phyloP scores from a whole-genome alignment of 2,329 filamentous ascomycete genomes.

The Leptographium galeiforme region DNA sequence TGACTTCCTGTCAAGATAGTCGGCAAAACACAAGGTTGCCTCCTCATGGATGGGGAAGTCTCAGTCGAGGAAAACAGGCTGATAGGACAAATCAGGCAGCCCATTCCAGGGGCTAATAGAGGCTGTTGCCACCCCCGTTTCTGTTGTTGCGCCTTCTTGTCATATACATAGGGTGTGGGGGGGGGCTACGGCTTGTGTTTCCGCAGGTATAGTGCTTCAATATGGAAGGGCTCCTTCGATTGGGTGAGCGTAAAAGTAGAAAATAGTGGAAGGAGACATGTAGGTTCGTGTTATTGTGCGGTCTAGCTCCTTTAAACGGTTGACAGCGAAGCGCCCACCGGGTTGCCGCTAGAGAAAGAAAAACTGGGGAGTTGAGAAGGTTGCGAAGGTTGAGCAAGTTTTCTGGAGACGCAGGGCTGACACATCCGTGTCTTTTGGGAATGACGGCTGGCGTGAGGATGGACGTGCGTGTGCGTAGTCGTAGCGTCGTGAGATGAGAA shows the following conservation, averaged over 20 bases:
- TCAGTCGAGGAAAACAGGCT: not conserved
- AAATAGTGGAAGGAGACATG: not conserved
- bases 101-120: not conserved
- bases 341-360: not conserved
- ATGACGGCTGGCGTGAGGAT: not conserved
- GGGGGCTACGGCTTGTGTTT: not conserved
- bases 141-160: not conserved
- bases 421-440: not conserved
- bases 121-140: not conserved
- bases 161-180: not conserved
- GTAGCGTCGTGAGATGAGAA: not conserved
- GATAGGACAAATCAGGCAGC: not conserved
- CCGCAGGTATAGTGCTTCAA: not conserved
- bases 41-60: not conserved
- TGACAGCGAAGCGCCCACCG: not conserved
- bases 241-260: not conserved
- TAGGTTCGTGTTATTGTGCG: not conserved
- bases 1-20: not conserved
- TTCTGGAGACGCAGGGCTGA: not conserved
- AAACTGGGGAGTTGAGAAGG: not conserved
- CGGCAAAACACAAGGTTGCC: not conserved
- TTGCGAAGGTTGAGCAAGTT: not conserved
- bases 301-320: not conserved
- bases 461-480: no score
- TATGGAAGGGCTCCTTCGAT: not conserved